Evolutionary conservation across 352 stramenopile genomes (phyloP), one percentile per base, ranked within the genome.

Genomic region (Phytophthora cryptogea): DNA sequence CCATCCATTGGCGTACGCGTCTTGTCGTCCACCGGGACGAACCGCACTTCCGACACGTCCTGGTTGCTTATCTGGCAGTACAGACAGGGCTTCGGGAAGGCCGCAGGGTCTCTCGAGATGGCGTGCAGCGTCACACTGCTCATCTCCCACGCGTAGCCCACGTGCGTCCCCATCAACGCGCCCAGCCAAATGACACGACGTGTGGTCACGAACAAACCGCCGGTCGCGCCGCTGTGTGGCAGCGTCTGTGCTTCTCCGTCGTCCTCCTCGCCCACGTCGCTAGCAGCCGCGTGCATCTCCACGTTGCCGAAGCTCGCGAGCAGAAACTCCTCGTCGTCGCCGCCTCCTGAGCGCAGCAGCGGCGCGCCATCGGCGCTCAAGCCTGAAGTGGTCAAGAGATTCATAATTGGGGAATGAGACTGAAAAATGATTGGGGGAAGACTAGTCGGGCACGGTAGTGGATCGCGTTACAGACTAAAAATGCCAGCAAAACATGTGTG

Each of bases 1-100:
- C 27, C 8, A 59, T 11, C 11, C 7, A 49, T 26, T 37, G 28
- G 11, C 80, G 27, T 74, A 94, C 84, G 54, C 5, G 82, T 81
- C 46, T 86, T 86, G 17, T 81, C 68, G 44, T 90, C 76, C 4
- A 54, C 54, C 5, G 83, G 85, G 13, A 94, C 83, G 51, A 94
- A 92, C 6, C 81, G 83, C 32, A 92, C 72, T 74, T 94, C 85
- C 17, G 66, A 74, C 6, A 88, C 68, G 45, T 90, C 79, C 46
- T 92, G 75, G 8, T 65, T 59, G 36, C 86, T 87, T 6, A 92
- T 75, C 78, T 94, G 85, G 63, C 85, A 94, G 63, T 94, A 94
- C 41, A 94, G 62, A 57, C 85, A 94, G 6, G 85, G 80, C 16
- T 60, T 66, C 4, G 74, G 74, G 59, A 92, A 94, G 13, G 80